phyloP scores from a whole-genome alignment of 345 rosid genomes.

The Litchi chinensis region DNA sequence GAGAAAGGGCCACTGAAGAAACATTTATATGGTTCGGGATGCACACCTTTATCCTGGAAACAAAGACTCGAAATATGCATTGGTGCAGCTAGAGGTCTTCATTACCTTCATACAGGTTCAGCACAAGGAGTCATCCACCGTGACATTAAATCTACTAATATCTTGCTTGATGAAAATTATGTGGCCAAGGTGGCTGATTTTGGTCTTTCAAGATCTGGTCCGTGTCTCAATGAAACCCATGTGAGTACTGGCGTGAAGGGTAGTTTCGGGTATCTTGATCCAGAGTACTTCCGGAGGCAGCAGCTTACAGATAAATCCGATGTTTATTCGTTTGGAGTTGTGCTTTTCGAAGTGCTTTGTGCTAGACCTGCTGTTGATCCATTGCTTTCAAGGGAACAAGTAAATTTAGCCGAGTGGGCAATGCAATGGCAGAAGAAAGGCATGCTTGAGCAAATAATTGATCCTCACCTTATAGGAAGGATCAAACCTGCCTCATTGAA shows the following conservation, averaged over 20 bases:
- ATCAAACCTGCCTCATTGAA: slow-evolving; percentile 68
- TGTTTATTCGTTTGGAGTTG: slow-evolving; percentile 92
- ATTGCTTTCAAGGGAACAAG: slow-evolving; percentile 86
- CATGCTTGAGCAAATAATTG: slow-evolving; percentile 70
- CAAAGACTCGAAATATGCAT: slow-evolving; percentile 89
- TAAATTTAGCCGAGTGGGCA: slow-evolving; percentile 97
- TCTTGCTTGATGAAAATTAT: slow-evolving; percentile 64
- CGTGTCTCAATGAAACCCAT: slow-evolving; percentile 88
- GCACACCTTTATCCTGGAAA: slow-evolving; percentile 82
- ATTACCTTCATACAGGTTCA: slow-evolving; percentile 95
- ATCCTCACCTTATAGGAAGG: slow-evolving; percentile 65
- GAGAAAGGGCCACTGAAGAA: slow-evolving; percentile 88
- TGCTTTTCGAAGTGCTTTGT: slow-evolving; percentile 91
- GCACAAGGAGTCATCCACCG: slow-evolving; percentile 95
- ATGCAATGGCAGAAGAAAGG: slow-evolving; percentile 94
- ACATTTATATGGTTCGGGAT: slow-evolving; percentile 69
- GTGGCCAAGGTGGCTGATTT: slow-evolving; percentile 95
- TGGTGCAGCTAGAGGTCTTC: slow-evolving; percentile 93
- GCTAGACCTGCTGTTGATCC: slow-evolving; percentile 98
- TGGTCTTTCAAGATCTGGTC: slow-evolving; percentile 95
- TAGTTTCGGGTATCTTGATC: slow-evolving; percentile 95
- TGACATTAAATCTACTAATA: slow-evolving; percentile 92
- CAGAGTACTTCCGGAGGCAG: slow-evolving; percentile 93
- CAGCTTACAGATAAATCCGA: slow-evolving; percentile 96
- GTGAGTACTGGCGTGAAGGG: slow-evolving; percentile 98